Base-by-base conservation (phyloP, 352 stramenopile species). In the Hyaloperonospora brassicae region DNA sequence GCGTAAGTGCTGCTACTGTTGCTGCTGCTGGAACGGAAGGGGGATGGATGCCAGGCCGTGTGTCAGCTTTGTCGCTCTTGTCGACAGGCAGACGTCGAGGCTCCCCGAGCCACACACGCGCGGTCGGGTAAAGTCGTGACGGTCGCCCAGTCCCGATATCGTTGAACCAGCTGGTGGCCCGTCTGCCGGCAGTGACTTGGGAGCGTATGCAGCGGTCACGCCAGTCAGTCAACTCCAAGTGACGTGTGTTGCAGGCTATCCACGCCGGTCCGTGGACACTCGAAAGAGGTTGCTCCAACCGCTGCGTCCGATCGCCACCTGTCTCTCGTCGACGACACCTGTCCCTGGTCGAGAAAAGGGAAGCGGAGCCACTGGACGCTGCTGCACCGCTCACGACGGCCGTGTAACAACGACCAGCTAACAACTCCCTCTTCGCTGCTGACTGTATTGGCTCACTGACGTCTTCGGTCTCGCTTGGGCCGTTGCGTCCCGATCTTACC, bases 191-290 rank as follows among this genome's bases (percentile, higher is more conserved):
- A 2, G 24, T 6, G 13, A 50, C 52, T 54, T 52, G 44, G 9
- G 5, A 13, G 60, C 57, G 44, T 62, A 63, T 59, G 40, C 5
- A n/a, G 43, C 47, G 21, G 57, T 66, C 54, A 59, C 44, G 47
- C 52, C 34, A 61, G 55, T 70, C 34, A 61, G 55, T 70, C 57
- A 61, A 64, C 42, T 60, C 41, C 21, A 67, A 59, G 47, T 35
- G 51, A 42, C 48, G 59, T 68, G 39, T 45, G 59, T 66, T 61
- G 59, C 41, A 40, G 45, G 2, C 51, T 59, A 45, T 65, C 39
- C 46, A 68, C n/a, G 12, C 11, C 30, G 10, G 47, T 24, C 44
- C 2, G 30, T 55, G 36, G 25, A 17, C 25, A 14, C 35, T 44
- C 47, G 38, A 62, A 57, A 34, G 27, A 34, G 27, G 27, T 34